Evolutionary conservation across 2,329 filamentous ascomycete species (phyloP).

Genomic region (Calonectria honghensis): DNA sequence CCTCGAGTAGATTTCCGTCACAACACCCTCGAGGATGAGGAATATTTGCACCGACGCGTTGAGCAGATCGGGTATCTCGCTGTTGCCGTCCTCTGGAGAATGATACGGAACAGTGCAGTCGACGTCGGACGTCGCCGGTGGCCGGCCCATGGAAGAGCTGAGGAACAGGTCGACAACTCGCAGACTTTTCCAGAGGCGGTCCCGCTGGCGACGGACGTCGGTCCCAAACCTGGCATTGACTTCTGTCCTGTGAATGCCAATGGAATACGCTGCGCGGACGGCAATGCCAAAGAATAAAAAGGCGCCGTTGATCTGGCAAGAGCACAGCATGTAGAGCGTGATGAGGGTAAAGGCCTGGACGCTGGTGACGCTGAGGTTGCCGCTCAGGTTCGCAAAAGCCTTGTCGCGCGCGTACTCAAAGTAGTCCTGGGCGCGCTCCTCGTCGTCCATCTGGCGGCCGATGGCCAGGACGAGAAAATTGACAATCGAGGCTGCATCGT

Average conservation of each 20-base stretch:
- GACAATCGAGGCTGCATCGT: constrained; percentile 64
- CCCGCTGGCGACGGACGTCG: constrained; percentile 65
- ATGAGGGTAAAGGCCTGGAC: constrained; percentile 71
- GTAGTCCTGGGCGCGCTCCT: constrained; percentile 64
- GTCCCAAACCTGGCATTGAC: constrained; percentile 71
- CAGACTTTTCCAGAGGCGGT: constrained; percentile 73
- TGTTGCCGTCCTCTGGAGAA: constrained; percentile 58
- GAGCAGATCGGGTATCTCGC: constrained; percentile 67
- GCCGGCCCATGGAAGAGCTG: constrained; percentile 72
- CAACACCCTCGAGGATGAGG: constrained; percentile 69
- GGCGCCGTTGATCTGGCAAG: constrained; percentile 73
- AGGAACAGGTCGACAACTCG: constrained; percentile 72
- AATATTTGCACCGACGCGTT: constrained; percentile 73
- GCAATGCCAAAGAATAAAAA: constrained; percentile 74
- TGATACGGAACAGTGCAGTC: constrained; percentile 73
- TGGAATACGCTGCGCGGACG: constrained; percentile 70
- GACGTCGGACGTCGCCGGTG: constrained; percentile 71
- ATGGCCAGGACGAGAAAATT: constrained; percentile 72
- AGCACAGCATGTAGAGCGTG: constrained; percentile 72
- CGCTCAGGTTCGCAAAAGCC: constrained; percentile 66
- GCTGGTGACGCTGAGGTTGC: constrained; percentile 68
- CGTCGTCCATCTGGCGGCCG: constrained; percentile 65
- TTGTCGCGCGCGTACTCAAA: constrained; percentile 70
- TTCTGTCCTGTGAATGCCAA: constrained; percentile 72
- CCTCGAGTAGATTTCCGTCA: constrained; percentile 71